Conservation (phyloP, 2,329 filamentous ascomycete genomes). For the Microdochium nivale region DNA sequence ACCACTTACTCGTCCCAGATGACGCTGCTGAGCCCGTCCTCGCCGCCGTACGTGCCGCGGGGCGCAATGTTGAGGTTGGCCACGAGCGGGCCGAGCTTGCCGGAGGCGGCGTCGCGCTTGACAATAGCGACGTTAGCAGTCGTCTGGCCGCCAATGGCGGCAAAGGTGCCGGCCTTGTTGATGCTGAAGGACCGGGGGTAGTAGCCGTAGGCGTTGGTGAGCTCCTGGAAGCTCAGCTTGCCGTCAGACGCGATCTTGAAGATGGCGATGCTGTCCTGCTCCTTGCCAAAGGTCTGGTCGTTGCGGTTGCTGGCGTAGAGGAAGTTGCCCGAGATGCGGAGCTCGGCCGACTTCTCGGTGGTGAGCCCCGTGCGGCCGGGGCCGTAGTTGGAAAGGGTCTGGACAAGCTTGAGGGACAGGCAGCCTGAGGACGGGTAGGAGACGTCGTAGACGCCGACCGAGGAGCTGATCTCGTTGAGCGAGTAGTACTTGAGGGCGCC, state of each 20-base stretch:
- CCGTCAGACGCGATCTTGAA: conserved; percentile 42
- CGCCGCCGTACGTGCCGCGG: conserved; percentile 4
- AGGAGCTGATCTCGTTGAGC: conserved; percentile 46
- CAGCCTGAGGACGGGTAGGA: conserved; percentile 51
- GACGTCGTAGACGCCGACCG: conserved; percentile 41
- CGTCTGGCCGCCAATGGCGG: conserved; percentile 39
- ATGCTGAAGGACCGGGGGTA: conserved; percentile 61
- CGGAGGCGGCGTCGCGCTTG: conserved; percentile 47
- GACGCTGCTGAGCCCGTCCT: conserved; percentile 6
- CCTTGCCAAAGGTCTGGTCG: conserved; percentile 39
- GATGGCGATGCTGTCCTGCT: conserved; percentile 55
- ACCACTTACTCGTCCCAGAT: conserved; percentile 6
- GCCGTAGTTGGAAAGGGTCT: neutral
- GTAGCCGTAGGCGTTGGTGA: conserved; percentile 51
- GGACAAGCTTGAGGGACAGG: conserved; percentile 43
- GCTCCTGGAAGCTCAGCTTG: conserved; percentile 43
- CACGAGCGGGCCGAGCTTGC: conserved; percentile 41
- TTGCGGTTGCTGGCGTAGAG: neutral
- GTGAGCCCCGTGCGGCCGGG: conserved; percentile 28
- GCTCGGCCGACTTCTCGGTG: conserved; percentile 1
- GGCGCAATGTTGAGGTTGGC: conserved; percentile 16
- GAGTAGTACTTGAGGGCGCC: conserved; percentile 56
- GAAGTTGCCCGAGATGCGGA: neutral
- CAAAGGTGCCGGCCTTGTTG: conserved; percentile 52
- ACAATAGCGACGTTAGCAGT: conserved; percentile 48